Base-by-base conservation (phyloP, 2,329 filamentous ascomycete genomes). In the Alternaria angustiovoidea region DNA sequence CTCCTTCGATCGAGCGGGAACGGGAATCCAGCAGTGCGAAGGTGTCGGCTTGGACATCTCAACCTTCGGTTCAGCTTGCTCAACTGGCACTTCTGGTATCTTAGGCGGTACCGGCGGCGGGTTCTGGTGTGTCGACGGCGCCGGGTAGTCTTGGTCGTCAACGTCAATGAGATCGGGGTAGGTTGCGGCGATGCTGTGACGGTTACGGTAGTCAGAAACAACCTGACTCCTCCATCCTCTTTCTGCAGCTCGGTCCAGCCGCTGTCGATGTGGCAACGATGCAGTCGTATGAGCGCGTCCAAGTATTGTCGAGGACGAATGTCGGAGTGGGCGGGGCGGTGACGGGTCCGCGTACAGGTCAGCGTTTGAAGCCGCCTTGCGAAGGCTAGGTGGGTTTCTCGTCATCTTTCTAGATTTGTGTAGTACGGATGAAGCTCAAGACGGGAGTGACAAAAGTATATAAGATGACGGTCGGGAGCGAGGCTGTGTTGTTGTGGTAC, bases 51-150 rank as follows among this genome's bases (percentile, higher is more conserved):
- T 61, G 38, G 64, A 51, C 8, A 41, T 43, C 34, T 44, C 9
- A 3, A 54, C 49, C 22, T 63, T 61, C 9, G 32, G 49, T 30
- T 44, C 61, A 28, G 18, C 9, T 7, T 58, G 57, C 42, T 61
- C 59, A 48, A 42, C 41, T 32, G 52, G 70, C 6, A 65, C 62
- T 59, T 76, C 72, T 28, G 65, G 71, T 18, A 75, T 73, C 69
- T 79, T 79, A 30, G 77, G 77, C 3, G 77, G 77, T 5, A 79
- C 75, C 12, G 77, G 76, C 1, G 77, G 77, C 18, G 75, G 75
- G 44, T 66, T 76, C 57, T 76, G 74, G 34, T 67, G 61, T 54
- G 59, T 58, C 43, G 64, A 56, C 39, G 18, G 66, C 9, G 44
- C 41, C 16, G 54, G 36, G 38, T 70, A 73, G 39, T 75, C 46